A percentile compares a stretch with the other conserved stretches of the same genome.
phyloP scores from a whole-genome alignment of 805 yeast species.

The Priceomyces medius region DNA sequence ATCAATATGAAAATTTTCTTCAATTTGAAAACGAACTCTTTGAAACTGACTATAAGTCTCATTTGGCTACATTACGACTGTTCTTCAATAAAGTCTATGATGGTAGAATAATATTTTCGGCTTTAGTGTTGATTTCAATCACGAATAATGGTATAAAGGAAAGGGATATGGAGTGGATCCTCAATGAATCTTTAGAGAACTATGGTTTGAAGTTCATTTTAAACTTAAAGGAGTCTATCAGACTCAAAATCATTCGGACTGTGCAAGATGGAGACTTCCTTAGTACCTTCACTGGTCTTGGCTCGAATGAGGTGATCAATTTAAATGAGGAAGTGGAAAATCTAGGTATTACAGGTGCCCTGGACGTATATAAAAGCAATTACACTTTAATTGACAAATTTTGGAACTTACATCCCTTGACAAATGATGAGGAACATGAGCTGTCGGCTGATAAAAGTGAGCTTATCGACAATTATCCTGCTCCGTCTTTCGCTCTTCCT shows the following conservation, averaged over 20 bases:
- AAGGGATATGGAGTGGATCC: slow-evolving; percentile 56
- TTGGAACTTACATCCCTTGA: slow-evolving; percentile 49
- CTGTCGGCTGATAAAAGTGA: not conserved
- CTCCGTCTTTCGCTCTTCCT: slow-evolving; percentile 66
- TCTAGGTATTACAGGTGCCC: slow-evolving; percentile 35
- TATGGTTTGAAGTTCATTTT: slow-evolving; percentile 61
- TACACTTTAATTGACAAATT: slow-evolving; percentile 40
- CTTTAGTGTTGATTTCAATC: slow-evolving; percentile 58
- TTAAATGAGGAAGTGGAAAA: slow-evolving; percentile 13
- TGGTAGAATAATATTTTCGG: slow-evolving; percentile 46
- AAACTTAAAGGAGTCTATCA: slow-evolving; percentile 48
- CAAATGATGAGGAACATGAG: slow-evolving; percentile 20
- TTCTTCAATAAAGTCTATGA: slow-evolving; percentile 40
- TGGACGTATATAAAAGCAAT: slow-evolving; percentile 28
- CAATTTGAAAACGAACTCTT: slow-evolving; percentile 72
- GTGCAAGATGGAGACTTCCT: slow-evolving; percentile 22
- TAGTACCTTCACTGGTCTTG: slow-evolving; percentile 16
- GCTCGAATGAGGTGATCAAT: slow-evolving; percentile 7
- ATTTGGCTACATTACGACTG: slow-evolving; percentile 28
- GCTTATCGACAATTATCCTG: slow-evolving; percentile 38
- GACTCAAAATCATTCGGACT: slow-evolving; percentile 47
- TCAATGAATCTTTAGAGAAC: slow-evolving; percentile 54
- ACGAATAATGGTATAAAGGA: slow-evolving; percentile 68
- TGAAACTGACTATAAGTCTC: slow-evolving; percentile 37
- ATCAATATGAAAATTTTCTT: slow-evolving; percentile 45